Percentiles rank a stretch among this genome's conserved stretches.
Evolutionary conservation across 83 land plant species (phyloP).

Genomic region (Thuja plicata): DNA sequence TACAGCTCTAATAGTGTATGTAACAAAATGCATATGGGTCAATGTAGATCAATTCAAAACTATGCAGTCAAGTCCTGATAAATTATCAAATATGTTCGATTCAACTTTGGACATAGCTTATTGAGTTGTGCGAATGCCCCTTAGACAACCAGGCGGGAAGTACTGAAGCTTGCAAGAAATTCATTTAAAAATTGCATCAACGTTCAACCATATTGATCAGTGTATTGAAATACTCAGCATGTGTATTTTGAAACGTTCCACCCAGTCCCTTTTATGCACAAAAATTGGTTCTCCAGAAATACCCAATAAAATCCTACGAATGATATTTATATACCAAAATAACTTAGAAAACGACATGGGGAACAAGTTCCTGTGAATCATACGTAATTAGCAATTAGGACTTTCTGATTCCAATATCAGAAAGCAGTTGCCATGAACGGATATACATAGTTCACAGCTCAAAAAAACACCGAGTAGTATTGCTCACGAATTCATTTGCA

Average conservation of each 20-base stretch:
- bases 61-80: too few relatives aligned
- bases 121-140: background rate
- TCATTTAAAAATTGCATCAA: background rate
- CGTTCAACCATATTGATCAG: background rate
- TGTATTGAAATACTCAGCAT: background rate
- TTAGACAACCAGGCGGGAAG: background rate
- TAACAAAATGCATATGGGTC: background rate
- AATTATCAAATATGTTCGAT: background rate
- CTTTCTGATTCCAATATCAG: background rate
- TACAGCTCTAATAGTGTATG: background rate
- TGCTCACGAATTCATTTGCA: too few relatives aligned
- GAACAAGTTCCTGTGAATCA: background rate
- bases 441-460: too few relatives aligned
- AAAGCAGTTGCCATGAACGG: background rate
- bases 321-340: background rate
- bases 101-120: background rate
- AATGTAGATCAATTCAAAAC: too few relatives aligned
- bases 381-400: background rate
- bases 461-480: too few relatives aligned
- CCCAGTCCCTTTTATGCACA: background rate
- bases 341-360: background rate
- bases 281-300: background rate
- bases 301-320: background rate
- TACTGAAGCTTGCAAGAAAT: background rate
- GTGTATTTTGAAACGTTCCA: background rate